Percentiles rank a stretch among this genome's conserved stretches.
Evolutionary conservation across 176 grass and related monocot genomes (phyloP).

Genomic region (Oryza rufipogon): DNA sequence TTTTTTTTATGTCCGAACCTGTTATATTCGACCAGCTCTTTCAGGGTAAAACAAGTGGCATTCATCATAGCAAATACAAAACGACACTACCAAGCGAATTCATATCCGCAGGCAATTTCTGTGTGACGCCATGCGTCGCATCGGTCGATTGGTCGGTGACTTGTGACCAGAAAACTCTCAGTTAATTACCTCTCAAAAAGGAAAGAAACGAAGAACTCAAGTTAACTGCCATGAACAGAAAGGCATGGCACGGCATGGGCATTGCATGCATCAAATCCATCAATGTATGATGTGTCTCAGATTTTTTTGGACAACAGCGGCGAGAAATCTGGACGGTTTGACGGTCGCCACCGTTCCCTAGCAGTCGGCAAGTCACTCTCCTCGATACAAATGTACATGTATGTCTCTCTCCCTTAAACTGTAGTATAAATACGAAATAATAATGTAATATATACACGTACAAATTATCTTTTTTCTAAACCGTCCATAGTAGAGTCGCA

Average conservation of each 20-base stretch:
- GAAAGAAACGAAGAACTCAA: neutral
- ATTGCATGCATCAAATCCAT: too few relatives aligned
- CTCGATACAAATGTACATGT: neutral
- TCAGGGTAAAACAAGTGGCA: neutral
- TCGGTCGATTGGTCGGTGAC: neutral
- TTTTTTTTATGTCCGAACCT: neutral
- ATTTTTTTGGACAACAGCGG: neutral
- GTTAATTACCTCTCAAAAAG: neutral
- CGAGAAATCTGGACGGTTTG: neutral
- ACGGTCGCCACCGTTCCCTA: neutral
- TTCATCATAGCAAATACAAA: neutral
- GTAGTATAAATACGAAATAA: neutral
- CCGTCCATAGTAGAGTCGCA: too few relatives aligned
- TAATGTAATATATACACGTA: too few relatives aligned
- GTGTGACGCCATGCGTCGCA: neutral
- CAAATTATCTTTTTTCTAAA: too few relatives aligned
- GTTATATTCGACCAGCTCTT: neutral
- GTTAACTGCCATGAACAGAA: neutral
- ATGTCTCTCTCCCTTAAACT: neutral
- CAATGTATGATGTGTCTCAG: neutral
- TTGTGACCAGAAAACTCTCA: neutral
- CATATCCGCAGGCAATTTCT: neutral
- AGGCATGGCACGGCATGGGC: neutral
- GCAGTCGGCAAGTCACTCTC: constrained; percentile 30
- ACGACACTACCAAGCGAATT: neutral